Conservation (phyloP, 164 flowering plant genomes). For the Vitis labrusca region DNA sequence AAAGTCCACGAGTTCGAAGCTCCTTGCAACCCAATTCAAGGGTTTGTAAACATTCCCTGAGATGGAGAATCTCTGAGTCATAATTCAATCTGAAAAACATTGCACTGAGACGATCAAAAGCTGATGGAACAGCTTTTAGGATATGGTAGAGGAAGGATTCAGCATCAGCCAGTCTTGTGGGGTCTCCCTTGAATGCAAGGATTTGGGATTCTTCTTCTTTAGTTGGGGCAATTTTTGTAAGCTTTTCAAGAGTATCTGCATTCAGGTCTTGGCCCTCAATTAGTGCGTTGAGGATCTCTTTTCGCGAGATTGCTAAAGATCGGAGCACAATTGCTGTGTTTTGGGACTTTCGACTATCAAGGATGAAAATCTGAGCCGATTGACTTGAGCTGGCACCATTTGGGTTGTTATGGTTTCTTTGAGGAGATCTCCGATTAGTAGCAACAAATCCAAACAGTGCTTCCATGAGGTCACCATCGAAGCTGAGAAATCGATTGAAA, state of each 20-base stretch:
- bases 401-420: constrained; percentile 13
- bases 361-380: constrained; percentile 25
- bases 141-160: constrained; percentile 58
- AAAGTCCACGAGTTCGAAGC: constrained; percentile 32
- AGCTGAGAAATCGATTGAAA: constrained; percentile 34
- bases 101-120: constrained; percentile 48
- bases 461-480: constrained; percentile 94
- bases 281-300: constrained; percentile 39
- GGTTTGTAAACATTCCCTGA: constrained; percentile 34
- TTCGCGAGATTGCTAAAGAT: constrained; percentile 37
- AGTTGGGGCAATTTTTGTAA: constrained; percentile 42
- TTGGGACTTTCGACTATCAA: constrained; percentile 42
- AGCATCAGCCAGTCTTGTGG: constrained; percentile 53
- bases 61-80: constrained; percentile 31
- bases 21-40: constrained; percentile 42
- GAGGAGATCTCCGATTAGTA: constrained; percentile 50
- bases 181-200: constrained; percentile 44
- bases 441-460: constrained; percentile 83
- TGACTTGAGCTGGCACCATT: neutral
- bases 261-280: constrained; percentile 44
- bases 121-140: constrained; percentile 53
- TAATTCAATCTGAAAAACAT: constrained; percentile 53
- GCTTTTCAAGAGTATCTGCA: constrained; percentile 50
- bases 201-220: constrained; percentile 46
- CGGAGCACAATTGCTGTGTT: constrained; percentile 57